Base-by-base conservation (phyloP, 2,329 filamentous ascomycete species). In the Sordariomycetes sp. region DNA sequence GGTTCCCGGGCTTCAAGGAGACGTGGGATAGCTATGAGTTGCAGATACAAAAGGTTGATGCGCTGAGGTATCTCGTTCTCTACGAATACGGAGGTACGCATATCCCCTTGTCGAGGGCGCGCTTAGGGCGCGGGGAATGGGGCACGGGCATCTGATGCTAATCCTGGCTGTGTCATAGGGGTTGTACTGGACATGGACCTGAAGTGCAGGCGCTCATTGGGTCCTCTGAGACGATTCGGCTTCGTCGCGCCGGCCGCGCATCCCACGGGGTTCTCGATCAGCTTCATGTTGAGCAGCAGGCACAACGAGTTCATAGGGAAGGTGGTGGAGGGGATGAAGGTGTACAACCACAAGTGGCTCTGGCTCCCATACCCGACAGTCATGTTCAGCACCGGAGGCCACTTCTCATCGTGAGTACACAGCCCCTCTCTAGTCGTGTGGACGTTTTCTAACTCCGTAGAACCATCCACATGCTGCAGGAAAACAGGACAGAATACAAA, bases 31-130 rank as follows among this genome's bases (percentile, higher is more conserved):
- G 76, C 61, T 89, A 89, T 69, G 76, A 72, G 32, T 85, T 84
- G 65, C 82, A 83, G 2, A 87, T 89, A 57, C 83, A 88, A 68
- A 80, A 84, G 59, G 83, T 85, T 51, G 85, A 89, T 64, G 75
- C 84, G 10, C 85, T 89, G 60, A 77, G 85, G 54, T 89, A 89
- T 70, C 67, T 70, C 64, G 62, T 70, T 12, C 52, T 54, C 13
- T 54, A 54, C 52, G 52, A 54, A 6, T 54, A 35, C 22, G 52
- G 52, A 12, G 52, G 52, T 54, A 7, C 24, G 52, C 35, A 15
- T 53, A 39, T 39, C 36, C 36, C 12, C 36, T 39, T 39, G 15
- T 17, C 36, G 36, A 12, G 13, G 36, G 36, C 36, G 12, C 7
- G n/a, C 20, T 54, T 32, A 17, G n/a, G 13, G 32, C 17, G 25